These are phyloP conservation scores for Aegilops umbellulata DNA, from an alignment of 176 grass and related monocot species.

Conservation along the genomic window DNA sequence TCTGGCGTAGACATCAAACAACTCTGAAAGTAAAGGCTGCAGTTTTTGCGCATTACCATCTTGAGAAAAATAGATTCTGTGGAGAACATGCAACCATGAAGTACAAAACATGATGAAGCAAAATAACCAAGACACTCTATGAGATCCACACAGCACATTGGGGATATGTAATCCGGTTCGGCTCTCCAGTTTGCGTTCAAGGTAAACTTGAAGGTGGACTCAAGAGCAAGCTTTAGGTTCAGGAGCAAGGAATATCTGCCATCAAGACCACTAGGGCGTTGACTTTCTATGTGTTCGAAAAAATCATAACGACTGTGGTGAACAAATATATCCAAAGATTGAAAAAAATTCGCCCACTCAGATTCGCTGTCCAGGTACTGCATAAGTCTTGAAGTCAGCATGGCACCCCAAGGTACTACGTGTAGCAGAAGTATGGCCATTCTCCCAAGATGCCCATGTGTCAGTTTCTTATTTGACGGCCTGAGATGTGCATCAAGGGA, in stretches of 20 bases:
- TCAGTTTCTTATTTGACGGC: slow-evolving; percentile 22
- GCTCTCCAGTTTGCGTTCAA: slow-evolving; percentile 3
- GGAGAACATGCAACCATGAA: slow-evolving; percentile 13
- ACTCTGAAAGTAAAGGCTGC: too few species aligned
- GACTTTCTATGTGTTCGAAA: too few species aligned
- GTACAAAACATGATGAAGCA: slow-evolving; percentile 24
- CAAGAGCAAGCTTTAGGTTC: slow-evolving; percentile 39
- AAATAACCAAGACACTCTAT: slow-evolving; percentile 56
- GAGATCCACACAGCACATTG: slow-evolving; percentile 52
- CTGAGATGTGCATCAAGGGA: slow-evolving; percentile 15
- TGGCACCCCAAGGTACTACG: background rate
- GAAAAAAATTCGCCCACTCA: slow-evolving; percentile 49
- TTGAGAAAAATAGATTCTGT: slow-evolving; percentile 47
- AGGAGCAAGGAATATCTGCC: slow-evolving; percentile 20
- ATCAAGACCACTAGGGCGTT: slow-evolving; percentile 11
- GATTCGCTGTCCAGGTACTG: background rate
- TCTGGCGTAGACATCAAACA: too few species aligned
- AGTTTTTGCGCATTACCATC: background rate
- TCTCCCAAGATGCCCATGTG: slow-evolving; percentile 49
- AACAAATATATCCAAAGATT: slow-evolving; percentile 33
- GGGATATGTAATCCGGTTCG: slow-evolving; percentile 46
- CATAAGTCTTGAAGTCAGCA: slow-evolving; percentile 20
- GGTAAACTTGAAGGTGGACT: slow-evolving; percentile 5
- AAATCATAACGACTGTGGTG: background rate
- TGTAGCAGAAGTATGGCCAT: slow-evolving; percentile 44